These are phyloP conservation scores for Podospora pseudoanserina DNA, from an alignment of 495 filamentous ascomycete species.

Conservation along the genomic window DNA sequence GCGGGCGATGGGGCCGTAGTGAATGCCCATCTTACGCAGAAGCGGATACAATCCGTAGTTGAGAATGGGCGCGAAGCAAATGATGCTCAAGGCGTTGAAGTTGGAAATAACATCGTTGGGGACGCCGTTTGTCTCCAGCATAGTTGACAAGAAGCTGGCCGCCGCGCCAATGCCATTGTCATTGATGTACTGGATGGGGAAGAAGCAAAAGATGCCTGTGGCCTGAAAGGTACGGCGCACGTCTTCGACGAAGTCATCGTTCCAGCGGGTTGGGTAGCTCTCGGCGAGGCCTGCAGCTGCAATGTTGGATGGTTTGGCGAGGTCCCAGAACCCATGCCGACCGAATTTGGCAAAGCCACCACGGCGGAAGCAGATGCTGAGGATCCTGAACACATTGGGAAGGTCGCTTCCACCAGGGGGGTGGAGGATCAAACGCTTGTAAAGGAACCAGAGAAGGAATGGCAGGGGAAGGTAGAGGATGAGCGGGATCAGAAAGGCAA, in stretches of 20 bases:
- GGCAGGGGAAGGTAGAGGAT: slow-evolving; percentile 58
- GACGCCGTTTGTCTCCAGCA: slow-evolving; percentile 62
- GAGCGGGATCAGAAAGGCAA: slow-evolving; percentile 65
- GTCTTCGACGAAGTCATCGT: slow-evolving; percentile 57
- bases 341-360: slow-evolving; percentile 55
- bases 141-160: slow-evolving; percentile 53
- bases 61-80: slow-evolving; percentile 64
- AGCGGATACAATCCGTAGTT: slow-evolving; percentile 63
- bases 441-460: slow-evolving; percentile 49
- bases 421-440: slow-evolving; percentile 49
- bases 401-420: slow-evolving; percentile 54
- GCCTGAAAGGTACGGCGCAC: slow-evolving; percentile 57
- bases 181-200: slow-evolving; percentile 67
- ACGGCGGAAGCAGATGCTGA: slow-evolving; percentile 50
- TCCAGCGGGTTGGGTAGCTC: slow-evolving; percentile 40
- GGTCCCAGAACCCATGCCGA: slow-evolving; percentile 58
- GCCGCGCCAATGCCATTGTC: slow-evolving; percentile 49
- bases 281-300: slow-evolving; percentile 42
- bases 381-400: slow-evolving; percentile 51
- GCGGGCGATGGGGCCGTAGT: slow-evolving; percentile 68
- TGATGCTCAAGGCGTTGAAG: slow-evolving; percentile 70
- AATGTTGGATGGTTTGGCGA: slow-evolving; percentile 60
- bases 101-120: slow-evolving; percentile 77
- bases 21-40: slow-evolving; percentile 60
- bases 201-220: slow-evolving; percentile 59